Evolutionary conservation across 345 rosid genomes (phyloP).

Genomic region (Corchorus capsularis): DNA sequence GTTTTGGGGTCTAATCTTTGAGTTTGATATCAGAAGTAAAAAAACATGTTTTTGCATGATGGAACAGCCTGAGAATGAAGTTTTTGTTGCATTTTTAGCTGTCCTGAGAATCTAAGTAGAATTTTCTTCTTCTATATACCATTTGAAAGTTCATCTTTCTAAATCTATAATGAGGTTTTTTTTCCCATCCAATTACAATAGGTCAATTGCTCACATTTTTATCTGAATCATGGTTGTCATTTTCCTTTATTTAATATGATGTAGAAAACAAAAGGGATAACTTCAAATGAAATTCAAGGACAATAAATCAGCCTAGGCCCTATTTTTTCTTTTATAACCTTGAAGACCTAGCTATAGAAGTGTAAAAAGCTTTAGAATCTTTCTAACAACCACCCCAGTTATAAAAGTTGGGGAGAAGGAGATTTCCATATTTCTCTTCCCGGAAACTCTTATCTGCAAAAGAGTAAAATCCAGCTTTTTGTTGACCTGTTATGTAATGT

Average conservation of each 20-base stretch:
- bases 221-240: constrained; percentile 8
- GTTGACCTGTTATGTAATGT: too few relatives aligned
- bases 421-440: constrained; percentile 7
- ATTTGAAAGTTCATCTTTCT: background rate
- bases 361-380: background rate
- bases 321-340: constrained; percentile 19
- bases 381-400: background rate
- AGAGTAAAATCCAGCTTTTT: background rate
- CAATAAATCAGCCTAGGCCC: constrained; percentile 14
- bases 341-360: background rate
- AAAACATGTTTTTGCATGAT: constrained; percentile 1
- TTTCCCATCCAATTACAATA: background rate
- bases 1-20: background rate
- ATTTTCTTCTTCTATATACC: background rate
- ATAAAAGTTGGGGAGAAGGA: background rate
- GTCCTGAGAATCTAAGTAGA: background rate
- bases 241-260: background rate
- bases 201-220: constrained; percentile 8
- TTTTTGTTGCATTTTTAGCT: constrained; percentile 6
- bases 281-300: background rate
- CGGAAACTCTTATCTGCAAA: background rate
- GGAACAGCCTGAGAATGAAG: constrained; percentile 6
- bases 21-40: background rate
- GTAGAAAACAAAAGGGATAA: background rate
- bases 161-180: background rate